Conservation (phyloP, 2,329 filamentous ascomycete genomes). For the Xylariaceae sp. region DNA sequence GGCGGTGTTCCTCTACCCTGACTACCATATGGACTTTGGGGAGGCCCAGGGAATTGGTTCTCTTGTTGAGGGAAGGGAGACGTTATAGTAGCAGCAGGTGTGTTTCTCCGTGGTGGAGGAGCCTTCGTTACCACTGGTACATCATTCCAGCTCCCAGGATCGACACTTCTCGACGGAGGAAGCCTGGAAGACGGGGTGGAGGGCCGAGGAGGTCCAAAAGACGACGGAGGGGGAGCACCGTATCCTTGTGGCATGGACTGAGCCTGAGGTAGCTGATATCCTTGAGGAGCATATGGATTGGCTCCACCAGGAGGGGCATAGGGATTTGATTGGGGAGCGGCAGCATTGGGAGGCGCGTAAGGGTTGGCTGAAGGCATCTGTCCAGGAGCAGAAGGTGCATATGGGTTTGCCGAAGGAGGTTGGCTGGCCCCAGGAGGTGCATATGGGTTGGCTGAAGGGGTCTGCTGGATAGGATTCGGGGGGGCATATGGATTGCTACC, state of each 20-base stretch:
- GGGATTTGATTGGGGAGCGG: constrained; percentile 31
- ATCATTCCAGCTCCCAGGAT: constrained; percentile 88
- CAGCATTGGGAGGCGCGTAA: constrained; percentile 31
- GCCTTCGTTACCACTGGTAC: constrained; percentile 75
- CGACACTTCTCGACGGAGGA: constrained; percentile 66
- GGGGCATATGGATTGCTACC: constrained; percentile 33
- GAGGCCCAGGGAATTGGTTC: constrained; percentile 52
- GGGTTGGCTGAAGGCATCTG: constrained; percentile 26
- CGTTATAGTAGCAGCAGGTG: constrained; percentile 63
- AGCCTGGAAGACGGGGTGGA: constrained; percentile 63
- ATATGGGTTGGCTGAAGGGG: constrained; percentile 32
- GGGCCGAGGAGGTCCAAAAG: constrained; percentile 56
- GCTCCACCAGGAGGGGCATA: constrained; percentile 29
- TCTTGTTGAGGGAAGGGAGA: constrained; percentile 71
- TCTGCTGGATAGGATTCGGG: constrained; percentile 20
- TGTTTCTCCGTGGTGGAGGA: constrained; percentile 70
- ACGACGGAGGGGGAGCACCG: constrained; percentile 35
- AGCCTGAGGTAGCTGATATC: constrained; percentile 53
- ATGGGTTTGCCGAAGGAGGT: too few relatives aligned
- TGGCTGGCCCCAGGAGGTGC: too few relatives aligned
- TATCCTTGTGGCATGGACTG: constrained; percentile 25
- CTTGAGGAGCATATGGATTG: constrained; percentile 39
- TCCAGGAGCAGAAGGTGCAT: too few relatives aligned
- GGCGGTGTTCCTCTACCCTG: constrained; percentile 66
- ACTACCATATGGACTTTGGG: constrained; percentile 55